phyloP scores from a whole-genome alignment of 352 stramenopile genomes.

The Phytophthora tentaculata region DNA sequence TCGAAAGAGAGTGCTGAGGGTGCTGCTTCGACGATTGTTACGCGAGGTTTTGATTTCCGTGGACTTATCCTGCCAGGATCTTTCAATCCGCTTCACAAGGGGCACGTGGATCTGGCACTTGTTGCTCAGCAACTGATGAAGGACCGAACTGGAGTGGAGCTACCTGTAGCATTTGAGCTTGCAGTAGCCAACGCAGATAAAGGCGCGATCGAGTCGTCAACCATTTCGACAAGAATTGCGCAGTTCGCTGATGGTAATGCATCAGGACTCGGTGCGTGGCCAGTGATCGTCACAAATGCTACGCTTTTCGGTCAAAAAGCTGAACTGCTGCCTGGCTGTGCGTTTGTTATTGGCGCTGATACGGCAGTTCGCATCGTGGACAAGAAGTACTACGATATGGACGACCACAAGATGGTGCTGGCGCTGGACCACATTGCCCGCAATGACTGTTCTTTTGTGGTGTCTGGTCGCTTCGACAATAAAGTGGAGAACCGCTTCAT shows the following conservation, averaged over 20 bases:
- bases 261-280: conserved; percentile 44
- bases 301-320: conserved; percentile 88
- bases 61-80: conserved; percentile 77
- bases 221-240: conserved; percentile 47
- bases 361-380: conserved; percentile 89
- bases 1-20: background rate
- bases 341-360: conserved; percentile 91
- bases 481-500: conserved; percentile 59
- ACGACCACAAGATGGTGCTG: conserved; percentile 78
- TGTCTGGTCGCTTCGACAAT: conserved; percentile 81
- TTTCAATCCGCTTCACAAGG: conserved; percentile 86
- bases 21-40: conserved; percentile 16
- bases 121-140: conserved; percentile 55
- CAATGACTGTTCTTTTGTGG: conserved; percentile 82
- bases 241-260: conserved; percentile 50
- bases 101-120: conserved; percentile 66
- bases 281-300: conserved; percentile 81
- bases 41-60: conserved; percentile 53
- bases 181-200: conserved; percentile 85
- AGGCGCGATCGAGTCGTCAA: conserved; percentile 52
- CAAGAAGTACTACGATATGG: conserved; percentile 90
- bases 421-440: conserved; percentile 71
- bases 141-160: conserved; percentile 26
- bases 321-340: conserved; percentile 69
- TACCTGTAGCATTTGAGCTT: conserved; percentile 78